phyloP scores from a whole-genome alignment of 345 rosid species.

The Gossypium longicalyx region DNA sequence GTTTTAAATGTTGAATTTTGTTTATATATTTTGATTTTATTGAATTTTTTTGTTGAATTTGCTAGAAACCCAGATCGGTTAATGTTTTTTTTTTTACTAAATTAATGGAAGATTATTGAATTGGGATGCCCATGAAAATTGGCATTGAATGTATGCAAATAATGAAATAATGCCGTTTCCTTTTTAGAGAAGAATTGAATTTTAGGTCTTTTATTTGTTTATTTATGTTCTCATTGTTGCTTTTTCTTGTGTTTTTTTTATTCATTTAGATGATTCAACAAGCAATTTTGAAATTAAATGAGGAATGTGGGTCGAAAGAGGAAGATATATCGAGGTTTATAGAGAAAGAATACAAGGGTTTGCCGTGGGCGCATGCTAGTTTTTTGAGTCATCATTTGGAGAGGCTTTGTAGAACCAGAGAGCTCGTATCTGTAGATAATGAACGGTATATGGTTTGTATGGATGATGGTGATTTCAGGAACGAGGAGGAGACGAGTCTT shows the following conservation, averaged over 20 bases:
- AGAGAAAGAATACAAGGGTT: slow-evolving; percentile 20
- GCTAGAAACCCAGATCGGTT: neutral
- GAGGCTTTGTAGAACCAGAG: slow-evolving; percentile 22
- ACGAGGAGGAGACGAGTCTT: neutral
- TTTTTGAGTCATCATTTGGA: slow-evolving; percentile 37
- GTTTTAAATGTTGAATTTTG: neutral
- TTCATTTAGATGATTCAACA: slow-evolving; percentile 29
- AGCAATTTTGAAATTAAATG: slow-evolving; percentile 26
- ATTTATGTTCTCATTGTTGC: neutral
- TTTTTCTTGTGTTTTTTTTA: neutral
- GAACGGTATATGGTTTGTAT: slow-evolving; percentile 13
- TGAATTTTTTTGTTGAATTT: neutral
- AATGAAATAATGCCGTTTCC: neutral
- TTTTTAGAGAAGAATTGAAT: neutral
- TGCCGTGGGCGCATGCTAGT: slow-evolving; percentile 31
- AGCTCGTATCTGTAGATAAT: neutral
- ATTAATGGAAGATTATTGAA: neutral
- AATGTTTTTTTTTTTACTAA: neutral
- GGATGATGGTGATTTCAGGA: neutral
- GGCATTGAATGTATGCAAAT: too few species aligned
- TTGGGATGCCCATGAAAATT: neutral
- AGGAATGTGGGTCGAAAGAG: slow-evolving; percentile 23
- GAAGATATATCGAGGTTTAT: slow-evolving; percentile 24
- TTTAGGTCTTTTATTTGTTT: neutral
- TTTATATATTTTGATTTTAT: neutral